Evolutionary conservation across 2,329 filamentous ascomycete species (phyloP).

Genomic region (Alternaria sp.): DNA sequence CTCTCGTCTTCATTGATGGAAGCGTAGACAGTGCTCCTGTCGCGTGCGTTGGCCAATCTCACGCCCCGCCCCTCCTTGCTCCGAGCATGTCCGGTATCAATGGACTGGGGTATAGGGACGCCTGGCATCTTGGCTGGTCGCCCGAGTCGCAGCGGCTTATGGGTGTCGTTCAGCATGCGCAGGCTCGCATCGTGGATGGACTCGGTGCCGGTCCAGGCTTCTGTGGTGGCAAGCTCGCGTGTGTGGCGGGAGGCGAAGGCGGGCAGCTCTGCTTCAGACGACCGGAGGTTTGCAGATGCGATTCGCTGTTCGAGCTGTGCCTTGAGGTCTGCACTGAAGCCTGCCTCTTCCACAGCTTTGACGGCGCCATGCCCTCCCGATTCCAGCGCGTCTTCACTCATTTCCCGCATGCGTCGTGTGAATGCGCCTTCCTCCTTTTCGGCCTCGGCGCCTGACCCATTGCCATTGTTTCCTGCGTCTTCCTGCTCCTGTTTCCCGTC

Average conservation of each 20-base stretch:
- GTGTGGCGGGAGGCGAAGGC: slow-evolving; percentile 71
- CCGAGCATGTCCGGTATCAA: slow-evolving; percentile 47
- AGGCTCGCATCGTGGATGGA: slow-evolving; percentile 74
- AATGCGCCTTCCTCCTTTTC: slow-evolving; percentile 59
- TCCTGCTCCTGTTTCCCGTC: slow-evolving; percentile 20
- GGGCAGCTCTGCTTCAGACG: slow-evolving; percentile 61
- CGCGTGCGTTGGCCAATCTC: slow-evolving; percentile 64
- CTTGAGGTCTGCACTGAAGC: slow-evolving; percentile 68
- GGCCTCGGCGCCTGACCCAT: not conserved
- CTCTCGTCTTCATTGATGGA: slow-evolving; percentile 58
- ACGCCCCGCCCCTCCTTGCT: slow-evolving; percentile 44
- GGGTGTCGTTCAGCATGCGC: slow-evolving; percentile 74
- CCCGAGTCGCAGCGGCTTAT: slow-evolving; percentile 57
- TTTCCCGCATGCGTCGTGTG: slow-evolving; percentile 62
- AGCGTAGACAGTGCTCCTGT: slow-evolving; percentile 63
- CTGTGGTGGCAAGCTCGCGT: slow-evolving; percentile 69
- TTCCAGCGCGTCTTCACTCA: slow-evolving; percentile 66
- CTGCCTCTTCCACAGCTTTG: slow-evolving; percentile 65
- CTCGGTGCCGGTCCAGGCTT: slow-evolving; percentile 82
- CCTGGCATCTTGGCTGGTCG: slow-evolving; percentile 25
- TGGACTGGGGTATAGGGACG: slow-evolving; percentile 32
- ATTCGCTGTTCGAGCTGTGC: slow-evolving; percentile 64
- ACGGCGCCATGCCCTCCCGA: slow-evolving; percentile 61
- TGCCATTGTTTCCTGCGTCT: slow-evolving; percentile 4
- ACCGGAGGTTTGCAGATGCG: slow-evolving; percentile 61